Evolutionary conservation across 345 rosid species (phyloP).

Genomic region (Geranium brycei): DNA sequence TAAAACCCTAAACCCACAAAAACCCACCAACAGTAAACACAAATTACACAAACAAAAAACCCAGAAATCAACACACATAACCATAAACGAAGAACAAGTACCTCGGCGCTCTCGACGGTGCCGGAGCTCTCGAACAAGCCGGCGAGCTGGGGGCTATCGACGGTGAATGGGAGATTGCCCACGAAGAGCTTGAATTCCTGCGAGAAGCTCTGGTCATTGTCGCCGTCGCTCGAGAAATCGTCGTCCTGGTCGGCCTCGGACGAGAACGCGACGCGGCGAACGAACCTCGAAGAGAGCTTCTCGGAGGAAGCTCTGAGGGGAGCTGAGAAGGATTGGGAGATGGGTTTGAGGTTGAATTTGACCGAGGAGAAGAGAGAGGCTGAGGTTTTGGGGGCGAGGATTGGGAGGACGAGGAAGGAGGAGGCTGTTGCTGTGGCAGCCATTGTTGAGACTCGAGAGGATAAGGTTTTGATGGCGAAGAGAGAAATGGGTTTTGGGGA

Average conservation of each 20-base stretch:
- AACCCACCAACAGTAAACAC: not conserved
- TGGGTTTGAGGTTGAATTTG: constrained; percentile 20
- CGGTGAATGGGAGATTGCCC: constrained; percentile 83
- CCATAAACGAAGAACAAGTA: not conserved
- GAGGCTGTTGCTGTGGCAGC: constrained; percentile 31
- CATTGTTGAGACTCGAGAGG: constrained; percentile 29
- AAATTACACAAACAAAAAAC: not conserved
- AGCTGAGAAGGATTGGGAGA: not conserved
- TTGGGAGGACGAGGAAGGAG: constrained; percentile 51
- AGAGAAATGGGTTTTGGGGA: no score
- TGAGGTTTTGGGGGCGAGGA: constrained; percentile 39
- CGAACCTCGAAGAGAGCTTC: constrained; percentile 18
- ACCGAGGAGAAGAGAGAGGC: constrained; percentile 26
- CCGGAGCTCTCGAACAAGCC: constrained; percentile 63
- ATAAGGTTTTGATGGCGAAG: constrained; percentile 18
- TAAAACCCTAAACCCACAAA: not conserved
- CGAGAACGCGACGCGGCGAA: constrained; percentile 43
- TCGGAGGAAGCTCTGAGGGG: constrained; percentile 17
- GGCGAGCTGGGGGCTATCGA: constrained; percentile 89
- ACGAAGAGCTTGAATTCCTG: constrained; percentile 78
- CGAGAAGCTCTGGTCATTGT: constrained; percentile 35
- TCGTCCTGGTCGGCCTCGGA: constrained; percentile 60
- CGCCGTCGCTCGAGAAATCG: constrained; percentile 32
- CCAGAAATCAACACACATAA: not conserved
- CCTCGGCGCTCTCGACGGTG: constrained; percentile 96